A percentile compares a stretch with the other conserved stretches of the same genome.
These are phyloP conservation scores for Toxicodendron radicans DNA, from an alignment of 345 rosid genomes.

Conservation along the genomic window DNA sequence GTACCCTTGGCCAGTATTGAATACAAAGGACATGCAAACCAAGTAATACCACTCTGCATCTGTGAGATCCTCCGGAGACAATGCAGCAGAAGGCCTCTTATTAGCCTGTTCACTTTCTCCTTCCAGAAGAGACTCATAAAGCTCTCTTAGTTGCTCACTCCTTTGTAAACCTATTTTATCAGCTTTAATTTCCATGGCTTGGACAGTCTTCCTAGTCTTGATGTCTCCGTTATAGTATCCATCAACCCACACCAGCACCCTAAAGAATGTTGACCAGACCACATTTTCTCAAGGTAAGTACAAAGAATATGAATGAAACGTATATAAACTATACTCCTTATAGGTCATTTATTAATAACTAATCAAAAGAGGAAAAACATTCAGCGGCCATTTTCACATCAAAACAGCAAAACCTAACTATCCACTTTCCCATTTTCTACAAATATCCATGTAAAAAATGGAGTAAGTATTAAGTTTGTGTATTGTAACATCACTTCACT, in stretches of 20 bases:
- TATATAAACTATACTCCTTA: neutral
- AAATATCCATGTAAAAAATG: neutral
- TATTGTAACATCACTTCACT: neutral
- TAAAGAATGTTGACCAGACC: conserved; percentile 21
- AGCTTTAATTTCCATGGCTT: conserved; percentile 47
- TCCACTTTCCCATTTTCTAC: neutral
- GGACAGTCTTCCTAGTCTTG: conserved; percentile 84
- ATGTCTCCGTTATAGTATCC: conserved; percentile 96
- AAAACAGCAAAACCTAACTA: neutral
- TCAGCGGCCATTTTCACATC: neutral
- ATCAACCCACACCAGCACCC: conserved; percentile 82
- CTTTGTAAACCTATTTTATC: conserved; percentile 73
- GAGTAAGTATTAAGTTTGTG: neutral
- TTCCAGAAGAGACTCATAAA: conserved; percentile 56
- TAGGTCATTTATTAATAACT: neutral
- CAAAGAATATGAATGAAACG: conserved; percentile 1
- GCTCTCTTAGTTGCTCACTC: conserved; percentile 77
- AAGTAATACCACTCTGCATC: conserved; percentile 97
- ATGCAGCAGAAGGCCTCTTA: conserved; percentile 53
- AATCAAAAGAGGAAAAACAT: neutral
- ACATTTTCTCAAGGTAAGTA: neutral
- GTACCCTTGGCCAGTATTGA: conserved; percentile 82
- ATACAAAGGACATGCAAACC: conserved; percentile 95
- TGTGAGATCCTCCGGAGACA: conserved; percentile 89
- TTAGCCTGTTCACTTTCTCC: conserved; percentile 51